Evolutionary conservation across 2,329 filamentous ascomycete genomes (phyloP).

Genomic region (Xylariaceae sp.): DNA sequence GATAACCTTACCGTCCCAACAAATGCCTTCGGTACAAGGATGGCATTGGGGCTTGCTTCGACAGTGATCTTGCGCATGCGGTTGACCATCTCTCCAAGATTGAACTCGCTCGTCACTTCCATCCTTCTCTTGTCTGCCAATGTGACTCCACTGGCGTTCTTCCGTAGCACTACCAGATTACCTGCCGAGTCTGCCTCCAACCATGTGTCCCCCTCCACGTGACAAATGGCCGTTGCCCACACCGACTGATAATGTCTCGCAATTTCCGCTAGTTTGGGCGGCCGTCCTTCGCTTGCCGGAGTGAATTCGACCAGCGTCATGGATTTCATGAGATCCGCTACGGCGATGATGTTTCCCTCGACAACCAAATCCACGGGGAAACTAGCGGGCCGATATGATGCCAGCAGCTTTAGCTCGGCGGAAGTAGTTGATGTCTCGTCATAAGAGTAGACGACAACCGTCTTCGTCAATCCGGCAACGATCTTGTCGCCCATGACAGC

Average conservation of each 20-base stretch:
- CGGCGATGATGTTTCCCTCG: slow-evolving; percentile 70
- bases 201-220: slow-evolving; percentile 71
- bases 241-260: slow-evolving; percentile 77
- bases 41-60: slow-evolving; percentile 58
- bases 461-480: slow-evolving; percentile 86
- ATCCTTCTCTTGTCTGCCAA: slow-evolving; percentile 70
- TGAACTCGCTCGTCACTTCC: slow-evolving; percentile 75
- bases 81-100: slow-evolving; percentile 91
- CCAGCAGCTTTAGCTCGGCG: slow-evolving; percentile 65
- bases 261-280: slow-evolving; percentile 66
- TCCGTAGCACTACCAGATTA: slow-evolving; percentile 77
- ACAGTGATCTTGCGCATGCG: slow-evolving; percentile 74
- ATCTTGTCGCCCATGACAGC: slow-evolving; percentile 73
- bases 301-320: slow-evolving; percentile 74
- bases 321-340: slow-evolving; percentile 93
- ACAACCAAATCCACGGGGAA: slow-evolving; percentile 80
- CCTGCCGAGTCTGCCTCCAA: slow-evolving; percentile 84
- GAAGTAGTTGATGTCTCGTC: slow-evolving; percentile 53
- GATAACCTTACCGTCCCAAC: slow-evolving; percentile 70
- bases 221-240: slow-evolving; percentile 77
- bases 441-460: slow-evolving; percentile 62
- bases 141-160: slow-evolving; percentile 70
- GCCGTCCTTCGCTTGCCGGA: slow-evolving; percentile 53
- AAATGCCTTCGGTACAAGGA: slow-evolving; percentile 80
- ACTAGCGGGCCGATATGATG: slow-evolving; percentile 77